Conservation (phyloP, 108 stramenopile genomes). For the Phaeodactylum tricornutum region DNA sequence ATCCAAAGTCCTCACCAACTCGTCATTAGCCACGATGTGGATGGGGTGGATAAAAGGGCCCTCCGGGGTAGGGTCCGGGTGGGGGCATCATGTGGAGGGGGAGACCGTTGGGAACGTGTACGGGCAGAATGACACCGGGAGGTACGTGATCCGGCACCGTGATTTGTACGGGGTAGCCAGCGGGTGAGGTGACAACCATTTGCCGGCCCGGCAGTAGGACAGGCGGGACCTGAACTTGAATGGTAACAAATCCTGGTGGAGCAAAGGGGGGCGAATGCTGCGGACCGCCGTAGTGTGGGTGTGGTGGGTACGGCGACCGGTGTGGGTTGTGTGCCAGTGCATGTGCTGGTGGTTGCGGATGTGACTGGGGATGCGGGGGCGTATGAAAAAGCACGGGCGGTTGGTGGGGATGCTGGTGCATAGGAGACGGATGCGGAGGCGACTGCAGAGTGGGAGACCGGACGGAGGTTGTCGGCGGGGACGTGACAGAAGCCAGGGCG, state of each 20-base stretch:
- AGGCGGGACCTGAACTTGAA: slow-evolving; percentile 57
- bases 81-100: slow-evolving; percentile 27
- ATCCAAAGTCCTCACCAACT: too few relatives aligned
- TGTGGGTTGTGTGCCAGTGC: background rate
- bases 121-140: slow-evolving; percentile 58
- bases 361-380: too few relatives aligned
- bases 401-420: slow-evolving; percentile 8
- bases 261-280: too few relatives aligned
- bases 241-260: slow-evolving; percentile 25
- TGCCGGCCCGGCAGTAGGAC: slow-evolving; percentile 36
- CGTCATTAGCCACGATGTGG: too few relatives aligned
- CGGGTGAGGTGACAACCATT: slow-evolving; percentile 44
- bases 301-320: slow-evolving; percentile 1
- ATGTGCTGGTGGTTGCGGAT: slow-evolving; percentile 2
- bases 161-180: slow-evolving; percentile 31
- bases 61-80: background rate
- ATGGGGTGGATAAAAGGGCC: background rate
- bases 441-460: background rate
- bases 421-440: background rate
- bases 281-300: slow-evolving; percentile 1
- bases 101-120: slow-evolving; percentile 40
- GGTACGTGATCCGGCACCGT: slow-evolving; percentile 52
- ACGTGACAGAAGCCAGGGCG: background rate
- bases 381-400: too few relatives aligned
- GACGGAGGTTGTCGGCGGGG: background rate